Percentiles rank a stretch among this genome's conserved stretches.
Conservation (phyloP, 2,329 filamentous ascomycete species). For the Sordariomycetes sp. region DNA sequence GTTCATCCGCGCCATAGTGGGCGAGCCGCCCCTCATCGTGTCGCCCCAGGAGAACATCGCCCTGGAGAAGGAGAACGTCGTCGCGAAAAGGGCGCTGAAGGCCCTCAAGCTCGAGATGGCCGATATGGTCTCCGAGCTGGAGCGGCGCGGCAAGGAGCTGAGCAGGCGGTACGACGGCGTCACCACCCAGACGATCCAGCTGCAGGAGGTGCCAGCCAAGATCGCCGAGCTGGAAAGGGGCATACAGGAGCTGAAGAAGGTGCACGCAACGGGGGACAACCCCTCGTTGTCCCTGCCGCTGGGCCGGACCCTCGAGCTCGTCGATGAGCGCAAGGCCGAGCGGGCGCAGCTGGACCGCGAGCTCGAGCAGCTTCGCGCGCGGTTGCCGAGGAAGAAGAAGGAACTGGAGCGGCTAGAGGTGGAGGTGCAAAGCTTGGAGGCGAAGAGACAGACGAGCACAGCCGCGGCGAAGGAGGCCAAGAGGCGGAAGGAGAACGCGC, state of each 20-base stretch:
- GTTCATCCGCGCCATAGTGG: slow-evolving; percentile 86
- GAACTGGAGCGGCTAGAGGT: slow-evolving; percentile 56
- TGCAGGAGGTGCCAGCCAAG: slow-evolving; percentile 40
- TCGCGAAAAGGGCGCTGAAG: slow-evolving; percentile 66
- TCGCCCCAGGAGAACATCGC: slow-evolving; percentile 72
- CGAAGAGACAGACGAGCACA: slow-evolving; percentile 52
- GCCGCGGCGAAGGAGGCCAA: slow-evolving; percentile 61
- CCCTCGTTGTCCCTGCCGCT: slow-evolving; percentile 44
- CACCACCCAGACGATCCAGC: slow-evolving; percentile 32
- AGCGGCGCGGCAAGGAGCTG: slow-evolving; percentile 50
- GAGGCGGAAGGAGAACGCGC: slow-evolving; percentile 53
- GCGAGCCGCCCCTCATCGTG: slow-evolving; percentile 79
- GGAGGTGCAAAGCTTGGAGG: slow-evolving; percentile 59
- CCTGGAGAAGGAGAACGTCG: slow-evolving; percentile 57
- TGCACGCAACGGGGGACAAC: slow-evolving; percentile 26
- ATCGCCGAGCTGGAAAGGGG: slow-evolving; percentile 35
- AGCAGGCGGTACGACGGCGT: slow-evolving; percentile 41
- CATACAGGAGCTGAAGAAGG: slow-evolving; percentile 27
- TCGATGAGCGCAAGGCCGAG: slow-evolving; percentile 39
- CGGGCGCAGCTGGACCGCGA: slow-evolving; percentile 49
- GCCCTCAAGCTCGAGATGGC: slow-evolving; percentile 70
- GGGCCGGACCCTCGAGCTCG: slow-evolving; percentile 41
- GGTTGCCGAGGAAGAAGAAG: slow-evolving; percentile 53
- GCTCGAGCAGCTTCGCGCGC: slow-evolving; percentile 50
- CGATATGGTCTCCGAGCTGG: slow-evolving; percentile 61